phyloP scores from a whole-genome alignment of 345 rosid genomes.

The Salix koriyanagi region DNA sequence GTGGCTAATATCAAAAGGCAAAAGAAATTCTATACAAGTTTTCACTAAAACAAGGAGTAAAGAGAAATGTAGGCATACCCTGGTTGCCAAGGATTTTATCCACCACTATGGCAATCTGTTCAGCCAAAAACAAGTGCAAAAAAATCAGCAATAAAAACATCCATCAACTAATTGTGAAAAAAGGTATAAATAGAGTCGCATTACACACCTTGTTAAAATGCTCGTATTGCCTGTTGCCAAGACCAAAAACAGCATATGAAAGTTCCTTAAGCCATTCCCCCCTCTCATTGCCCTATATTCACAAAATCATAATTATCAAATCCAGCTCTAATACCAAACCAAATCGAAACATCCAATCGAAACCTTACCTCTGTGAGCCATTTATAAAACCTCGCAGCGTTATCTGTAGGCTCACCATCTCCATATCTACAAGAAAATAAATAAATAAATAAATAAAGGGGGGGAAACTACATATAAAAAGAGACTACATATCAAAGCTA shows the following conservation, averaged over 20 bases:
- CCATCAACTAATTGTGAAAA: not conserved
- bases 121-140: not conserved
- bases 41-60: not conserved
- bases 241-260: slow-evolving; percentile 85
- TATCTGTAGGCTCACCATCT: slow-evolving; percentile 99
- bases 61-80: slow-evolving; percentile 45
- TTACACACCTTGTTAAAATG: slow-evolving; percentile 81
- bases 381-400: slow-evolving; percentile 97
- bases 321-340: not conserved
- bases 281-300: slow-evolving; percentile 59
- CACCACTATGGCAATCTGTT: slow-evolving; percentile 78
- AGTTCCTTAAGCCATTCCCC: slow-evolving; percentile 68
- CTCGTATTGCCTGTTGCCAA: slow-evolving; percentile 94
- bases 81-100: slow-evolving; percentile 65
- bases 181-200: not conserved
- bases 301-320: slow-evolving; percentile 3
- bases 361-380: slow-evolving; percentile 85
- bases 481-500: not conserved
- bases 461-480: not conserved
- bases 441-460: too few species aligned
- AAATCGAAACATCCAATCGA: slow-evolving; percentile 8
- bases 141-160: not conserved
- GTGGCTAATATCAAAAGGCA: not conserved
- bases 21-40: not conserved
- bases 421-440: slow-evolving; percentile 61